These are phyloP conservation scores for Dipteronia dyeriana DNA, from an alignment of 345 rosid genomes.

Conservation along the genomic window DNA sequence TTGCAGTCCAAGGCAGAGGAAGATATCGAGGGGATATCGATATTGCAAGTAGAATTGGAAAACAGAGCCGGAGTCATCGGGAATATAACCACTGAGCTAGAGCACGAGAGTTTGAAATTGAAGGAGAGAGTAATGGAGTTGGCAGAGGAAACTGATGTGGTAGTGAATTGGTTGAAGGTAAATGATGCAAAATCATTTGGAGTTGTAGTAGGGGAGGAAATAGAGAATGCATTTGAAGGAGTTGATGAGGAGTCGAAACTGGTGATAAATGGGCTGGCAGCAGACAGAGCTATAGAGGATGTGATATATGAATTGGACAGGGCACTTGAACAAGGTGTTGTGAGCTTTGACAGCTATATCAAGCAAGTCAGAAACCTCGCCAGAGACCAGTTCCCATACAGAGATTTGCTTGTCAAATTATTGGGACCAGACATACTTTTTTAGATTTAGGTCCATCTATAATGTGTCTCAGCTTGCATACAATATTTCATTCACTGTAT, in stretches of 20 bases:
- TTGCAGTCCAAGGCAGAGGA: conserved; percentile 27
- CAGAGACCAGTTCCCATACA: conserved; percentile 60
- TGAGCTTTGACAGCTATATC: conserved; percentile 48
- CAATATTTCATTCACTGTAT: no score
- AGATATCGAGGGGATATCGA: conserved; percentile 45
- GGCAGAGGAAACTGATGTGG: conserved; percentile 27
- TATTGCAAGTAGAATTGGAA: conserved; percentile 38
- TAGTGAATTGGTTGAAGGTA: conserved; percentile 47
- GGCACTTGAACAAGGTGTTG: conserved; percentile 41
- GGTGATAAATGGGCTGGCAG: conserved; percentile 40
- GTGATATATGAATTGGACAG: conserved; percentile 49
- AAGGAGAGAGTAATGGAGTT: conserved; percentile 27
- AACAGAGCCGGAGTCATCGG: conserved; percentile 16
- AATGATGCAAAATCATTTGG: conserved; percentile 24
- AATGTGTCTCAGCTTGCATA: background rate
- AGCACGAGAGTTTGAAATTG: conserved; percentile 39
- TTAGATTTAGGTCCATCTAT: background rate
- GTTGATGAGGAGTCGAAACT: conserved; percentile 32
- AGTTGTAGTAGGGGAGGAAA: conserved; percentile 22
- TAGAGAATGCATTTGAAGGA: conserved; percentile 37
- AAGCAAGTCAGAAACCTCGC: conserved; percentile 63
- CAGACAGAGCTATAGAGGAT: conserved; percentile 60
- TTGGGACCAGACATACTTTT: background rate
- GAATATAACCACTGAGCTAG: conserved; percentile 34
- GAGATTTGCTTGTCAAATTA: conserved; percentile 18